Evolutionary conservation across 441 rosid genomes (phyloP).

Genomic region (Syzygium malaccense): DNA sequence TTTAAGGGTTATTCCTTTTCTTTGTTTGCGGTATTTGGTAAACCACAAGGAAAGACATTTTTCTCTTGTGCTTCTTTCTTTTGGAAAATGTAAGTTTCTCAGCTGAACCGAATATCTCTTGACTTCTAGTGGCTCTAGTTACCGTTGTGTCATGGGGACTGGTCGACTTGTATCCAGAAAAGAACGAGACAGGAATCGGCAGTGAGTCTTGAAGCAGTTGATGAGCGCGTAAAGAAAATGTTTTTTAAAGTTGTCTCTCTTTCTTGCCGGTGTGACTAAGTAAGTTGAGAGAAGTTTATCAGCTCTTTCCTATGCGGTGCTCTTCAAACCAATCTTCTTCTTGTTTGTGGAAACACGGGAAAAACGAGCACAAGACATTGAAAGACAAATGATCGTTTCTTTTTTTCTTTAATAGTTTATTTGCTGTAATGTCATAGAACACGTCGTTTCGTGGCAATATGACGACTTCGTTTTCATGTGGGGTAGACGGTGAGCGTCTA

Average conservation of each 20-base stretch:
- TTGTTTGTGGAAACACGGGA: neutral
- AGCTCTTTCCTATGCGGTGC: neutral
- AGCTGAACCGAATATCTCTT: neutral
- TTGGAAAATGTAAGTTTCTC: neutral
- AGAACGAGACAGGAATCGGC: neutral
- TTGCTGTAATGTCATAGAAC: neutral
- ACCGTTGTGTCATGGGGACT: neutral
- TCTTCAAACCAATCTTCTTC: neutral
- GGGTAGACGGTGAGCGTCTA: neutral
- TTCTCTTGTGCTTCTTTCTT: neutral
- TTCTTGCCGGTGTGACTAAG: neutral
- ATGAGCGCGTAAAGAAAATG: neutral
- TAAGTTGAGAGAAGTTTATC: neutral
- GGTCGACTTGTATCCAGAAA: neutral
- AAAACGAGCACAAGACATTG: neutral
- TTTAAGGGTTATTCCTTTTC: neutral
- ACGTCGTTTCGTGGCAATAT: neutral
- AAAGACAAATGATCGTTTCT: neutral
- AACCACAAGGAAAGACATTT: neutral
- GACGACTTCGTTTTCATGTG: neutral
- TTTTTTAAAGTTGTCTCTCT: neutral
- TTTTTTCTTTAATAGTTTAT: neutral
- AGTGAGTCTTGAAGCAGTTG: neutral
- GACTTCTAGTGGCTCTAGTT: neutral
- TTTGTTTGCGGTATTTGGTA: neutral